Base-by-base conservation (phyloP, 768 basidiomycete species). In the Suillus sp. region DNA sequence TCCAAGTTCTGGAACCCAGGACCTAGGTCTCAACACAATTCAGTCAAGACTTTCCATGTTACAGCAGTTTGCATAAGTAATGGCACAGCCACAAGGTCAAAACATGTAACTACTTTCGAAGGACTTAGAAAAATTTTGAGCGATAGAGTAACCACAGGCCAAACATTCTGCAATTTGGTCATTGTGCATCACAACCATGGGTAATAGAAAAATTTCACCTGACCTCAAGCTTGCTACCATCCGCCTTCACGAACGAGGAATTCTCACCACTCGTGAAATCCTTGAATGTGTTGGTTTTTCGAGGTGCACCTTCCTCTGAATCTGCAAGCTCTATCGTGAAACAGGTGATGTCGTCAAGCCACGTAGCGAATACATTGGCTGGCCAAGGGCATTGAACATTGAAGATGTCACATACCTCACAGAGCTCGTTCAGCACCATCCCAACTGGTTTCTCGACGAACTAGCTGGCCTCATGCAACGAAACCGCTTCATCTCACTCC, bases 361-460 rank as follows among this genome's bases (percentile, higher is more conserved):
- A 25, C 2, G 9, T 14, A 27, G 53, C 18, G 45, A 4, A 14
- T 62, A 18, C 35, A 27, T 4, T 13, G 40, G 53, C 8, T 10
- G 16, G 20, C 61, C 18, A 10, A 1, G 61, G 4, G 16, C 7
- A 20, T 10, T 34, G 35, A 48, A 70, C 2, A 18, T 60, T 60
- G 13, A 55, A 6, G 73, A 76, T 48, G 54, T 74, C 27, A 51
- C 68, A 5, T 73, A 77, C 60, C 68, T 77, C 45, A 56, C 67
- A 2, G 42, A 54, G 1, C 65, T 77, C 14, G 63, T 75, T 34
- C 51, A 59, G 1, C 65, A 66, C n/a, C 43, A 61, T 2, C 75
- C 75, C 13, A 68, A 75, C 64, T 77, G 67, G 66, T 79, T 79
- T 55, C 68, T 79, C 0, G 72, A 78, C 53, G 76, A 80, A 59